phyloP scores from a whole-genome alignment of 2,329 filamentous ascomycete species.

The Pseudogymnoascus sp. region DNA sequence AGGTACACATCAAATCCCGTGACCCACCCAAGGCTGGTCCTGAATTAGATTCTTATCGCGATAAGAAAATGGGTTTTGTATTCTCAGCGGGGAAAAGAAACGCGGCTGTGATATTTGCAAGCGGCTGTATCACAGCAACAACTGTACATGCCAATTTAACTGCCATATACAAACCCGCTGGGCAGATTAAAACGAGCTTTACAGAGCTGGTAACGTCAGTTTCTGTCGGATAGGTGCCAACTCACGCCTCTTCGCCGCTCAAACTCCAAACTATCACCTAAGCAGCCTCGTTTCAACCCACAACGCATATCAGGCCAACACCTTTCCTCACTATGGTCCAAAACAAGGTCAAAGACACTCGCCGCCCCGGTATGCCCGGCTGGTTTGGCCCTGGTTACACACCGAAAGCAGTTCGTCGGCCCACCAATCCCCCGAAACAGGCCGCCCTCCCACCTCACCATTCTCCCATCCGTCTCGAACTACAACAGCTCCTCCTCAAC shows the following conservation, averaged over 20 bases:
- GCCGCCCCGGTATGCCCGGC: conserved; percentile 5
- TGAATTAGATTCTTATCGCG: background rate
- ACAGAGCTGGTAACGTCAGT: background rate
- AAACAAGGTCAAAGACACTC: conserved; percentile 6
- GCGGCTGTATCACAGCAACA: background rate
- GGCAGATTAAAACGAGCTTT: background rate
- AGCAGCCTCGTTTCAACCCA: background rate
- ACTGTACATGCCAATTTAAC: background rate
- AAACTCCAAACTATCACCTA: background rate
- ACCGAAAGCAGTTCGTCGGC: background rate
- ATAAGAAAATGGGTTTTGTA: conserved; percentile 4
- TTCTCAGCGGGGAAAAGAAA: conserved; percentile 1
- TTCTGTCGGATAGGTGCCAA: background rate
- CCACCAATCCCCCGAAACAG: background rate
- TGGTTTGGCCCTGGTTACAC: background rate
- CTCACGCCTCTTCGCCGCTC: background rate
- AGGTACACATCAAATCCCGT: background rate
- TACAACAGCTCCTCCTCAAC: conserved; percentile 65
- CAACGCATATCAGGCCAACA: background rate
- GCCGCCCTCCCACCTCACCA: background rate
- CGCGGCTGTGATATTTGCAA: background rate
- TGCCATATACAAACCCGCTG: background rate
- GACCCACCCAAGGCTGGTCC: background rate
- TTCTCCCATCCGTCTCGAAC: conserved; percentile 34
- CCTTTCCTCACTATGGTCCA: background rate